Evolutionary conservation across 148 eudicot species (phyloP), one percentile per base, ranked within the genome.

Genomic region (Heliamphora exappendiculata): DNA sequence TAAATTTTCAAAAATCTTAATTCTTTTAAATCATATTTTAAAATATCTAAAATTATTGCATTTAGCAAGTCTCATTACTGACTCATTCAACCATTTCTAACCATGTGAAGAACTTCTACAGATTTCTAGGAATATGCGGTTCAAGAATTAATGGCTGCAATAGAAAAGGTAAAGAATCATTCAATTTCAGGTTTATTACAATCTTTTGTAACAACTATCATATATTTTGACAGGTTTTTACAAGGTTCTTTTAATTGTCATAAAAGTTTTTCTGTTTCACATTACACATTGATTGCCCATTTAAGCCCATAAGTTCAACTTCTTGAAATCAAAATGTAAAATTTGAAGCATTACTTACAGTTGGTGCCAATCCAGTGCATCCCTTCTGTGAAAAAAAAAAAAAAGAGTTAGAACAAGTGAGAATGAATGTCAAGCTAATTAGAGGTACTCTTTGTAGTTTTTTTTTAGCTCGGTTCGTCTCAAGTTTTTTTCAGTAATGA

Each of bases 311-410:
- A 8, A 10, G 12, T 49, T 49, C 12, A 2, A 14, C n/a, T 64
- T 24, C 20, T 34, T 0, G 19, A 12, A 71, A 29, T 0, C 13
- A 71, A 19, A 49, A 49, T 2, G 20, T 68, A 14, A 49, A 31
- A 17, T 28, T 8, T n/a, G 42, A 34, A 57, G 57, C 41, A 34
- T 16, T 76, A 86, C 87, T 90, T 78, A 90, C 91, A 47, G 91
- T 90, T 42, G 94, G 94, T 68, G 94, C 94, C 70, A 88, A 33
- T 66, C 63, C 81, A 37, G 87, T 90, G 87, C 94, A 90, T 59
- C 77, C 82, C 24, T 26, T 49, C 94, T 90, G 90, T 63, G 79
- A 83, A 54, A 34, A 16, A 53, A 76, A 12, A n/a, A n/a, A n/a
- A n/a, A n/a, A n/a, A n/a, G n/a, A n/a, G n/a, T 29, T 29, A 29